These are phyloP conservation scores for Crithidia fasciculata DNA, from an alignment of 208 protist species.

Conservation along the genomic window DNA sequence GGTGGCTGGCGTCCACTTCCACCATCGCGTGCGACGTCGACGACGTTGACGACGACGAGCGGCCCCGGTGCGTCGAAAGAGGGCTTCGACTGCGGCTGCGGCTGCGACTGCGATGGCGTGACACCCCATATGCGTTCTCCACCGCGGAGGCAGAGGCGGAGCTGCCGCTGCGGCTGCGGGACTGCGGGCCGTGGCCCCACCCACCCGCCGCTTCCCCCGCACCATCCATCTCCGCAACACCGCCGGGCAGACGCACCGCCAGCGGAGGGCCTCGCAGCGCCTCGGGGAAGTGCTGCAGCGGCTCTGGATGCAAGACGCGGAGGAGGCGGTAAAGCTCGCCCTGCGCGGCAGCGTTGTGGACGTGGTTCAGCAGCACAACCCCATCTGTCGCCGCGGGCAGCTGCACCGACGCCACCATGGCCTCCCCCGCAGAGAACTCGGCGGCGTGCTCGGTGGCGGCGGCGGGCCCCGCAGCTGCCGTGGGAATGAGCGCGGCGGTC, in stretches of 20 bases:
- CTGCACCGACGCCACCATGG: neutral
- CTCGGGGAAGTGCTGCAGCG: conserved; percentile 13
- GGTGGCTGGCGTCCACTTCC: conserved; percentile 14
- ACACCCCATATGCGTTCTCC: no score
- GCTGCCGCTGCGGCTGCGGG: neutral
- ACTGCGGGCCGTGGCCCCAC: neutral
- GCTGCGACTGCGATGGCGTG: neutral
- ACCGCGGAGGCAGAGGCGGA: no score
- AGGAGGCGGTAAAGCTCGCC: conserved; percentile 28
- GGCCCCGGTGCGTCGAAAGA: neutral
- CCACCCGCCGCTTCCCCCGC: neutral
- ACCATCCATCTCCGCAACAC: neutral
- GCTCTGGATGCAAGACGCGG: conserved; percentile 14
- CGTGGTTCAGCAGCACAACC: conserved; percentile 21
- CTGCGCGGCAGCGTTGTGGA: conserved; percentile 10
- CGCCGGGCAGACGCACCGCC: conserved; percentile 8
- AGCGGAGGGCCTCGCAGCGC: conserved; percentile 17
- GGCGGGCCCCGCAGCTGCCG: neutral
- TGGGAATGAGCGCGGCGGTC: neutral
- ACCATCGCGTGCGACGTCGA: conserved; percentile 11
- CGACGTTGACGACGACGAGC: neutral
- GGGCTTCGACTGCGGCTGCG: conserved; percentile 3
- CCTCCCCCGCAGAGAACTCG: neutral
- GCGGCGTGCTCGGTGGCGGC: neutral
- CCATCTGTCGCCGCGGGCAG: conserved; percentile 17